Base-by-base conservation (phyloP, 106 monocot species). In the Vanilla planifolia region DNA sequence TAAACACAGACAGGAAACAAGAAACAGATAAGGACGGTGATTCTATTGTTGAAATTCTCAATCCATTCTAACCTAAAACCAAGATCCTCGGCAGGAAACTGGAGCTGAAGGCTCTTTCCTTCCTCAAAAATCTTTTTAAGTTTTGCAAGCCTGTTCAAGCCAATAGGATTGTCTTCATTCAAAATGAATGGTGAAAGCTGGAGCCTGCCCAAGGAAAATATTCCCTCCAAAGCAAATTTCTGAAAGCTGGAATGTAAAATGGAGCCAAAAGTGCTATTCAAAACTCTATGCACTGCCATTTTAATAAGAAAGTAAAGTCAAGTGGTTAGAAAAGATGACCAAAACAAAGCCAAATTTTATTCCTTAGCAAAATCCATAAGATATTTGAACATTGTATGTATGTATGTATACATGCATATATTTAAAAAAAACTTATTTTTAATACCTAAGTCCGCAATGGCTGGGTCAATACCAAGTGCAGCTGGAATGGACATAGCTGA, bases 11-110 rank as follows among this genome's bases (percentile, higher is more conserved):
- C 30, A 53, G 7, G 11, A n/a, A 22, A 11, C 17, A 9, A 53
- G 32, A 14, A 53, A 53, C 13, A 53, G 53, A 51, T n/a, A n/a
- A 29, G 29, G 15, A 53, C 2, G 53, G 9, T 29, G 16, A 53
- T 29, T 32, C 28, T 30, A 53, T 6, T 29, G 16, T n/a, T n/a
- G n/a, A n/a, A n/a, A n/a, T n/a, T n/a, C n/a, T n/a, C n/a, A n/a
- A n/a, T 27, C 32, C 53, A 16, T 53, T 66, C 78, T 61, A 10
- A 98, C 96, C 88, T 77, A 74, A 98, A 98, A 60, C 96, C 96
- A 73, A 98, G 78, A 82, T 98, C 96, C 55, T 98, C 87, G 59
- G 88, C 84, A 73, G 96, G 96, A 67, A 91, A 98, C 51, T 98
- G 91, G 14, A 98, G 72, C 48, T 88, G 91, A 57, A 98, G 88